Percentiles rank a stretch among this genome's conserved stretches.
These are phyloP conservation scores for Leptosphaerulina australis DNA, from an alignment of 2,329 filamentous ascomycete species.

Conservation along the genomic window DNA sequence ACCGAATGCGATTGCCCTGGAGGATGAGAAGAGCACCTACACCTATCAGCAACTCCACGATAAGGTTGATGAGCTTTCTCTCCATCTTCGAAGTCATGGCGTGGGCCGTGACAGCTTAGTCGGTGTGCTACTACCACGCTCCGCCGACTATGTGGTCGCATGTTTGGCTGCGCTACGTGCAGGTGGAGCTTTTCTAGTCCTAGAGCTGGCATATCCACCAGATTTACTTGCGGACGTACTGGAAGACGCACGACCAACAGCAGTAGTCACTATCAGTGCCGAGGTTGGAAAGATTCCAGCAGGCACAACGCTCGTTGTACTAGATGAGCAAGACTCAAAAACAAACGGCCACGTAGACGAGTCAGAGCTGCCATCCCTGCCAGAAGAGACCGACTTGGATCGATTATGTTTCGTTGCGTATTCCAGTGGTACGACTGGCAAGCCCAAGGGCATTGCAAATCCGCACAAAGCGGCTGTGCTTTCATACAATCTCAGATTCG, in stretches of 20 bases:
- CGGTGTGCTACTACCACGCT: conserved; percentile 75
- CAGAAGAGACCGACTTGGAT: conserved; percentile 71
- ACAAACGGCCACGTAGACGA: conserved; percentile 46
- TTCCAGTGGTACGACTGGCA: conserved; percentile 77
- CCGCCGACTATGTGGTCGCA: conserved; percentile 78
- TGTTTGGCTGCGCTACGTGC: conserved; percentile 78
- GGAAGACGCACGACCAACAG: conserved; percentile 73
- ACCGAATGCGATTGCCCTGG: conserved; percentile 72
- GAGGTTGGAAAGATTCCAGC: conserved; percentile 70
- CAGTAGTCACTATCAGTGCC: conserved; percentile 70
- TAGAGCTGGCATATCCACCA: conserved; percentile 79
- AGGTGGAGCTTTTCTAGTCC: conserved; percentile 78
- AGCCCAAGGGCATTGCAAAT: conserved; percentile 83
- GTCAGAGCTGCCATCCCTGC: conserved; percentile 58
- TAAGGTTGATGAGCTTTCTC: conserved; percentile 68
- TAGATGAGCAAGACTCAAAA: conserved; percentile 58
- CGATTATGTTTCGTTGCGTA: conserved; percentile 81
- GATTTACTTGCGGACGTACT: conserved; percentile 76
- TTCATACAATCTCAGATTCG: conserved; percentile 76
- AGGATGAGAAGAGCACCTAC: conserved; percentile 70
- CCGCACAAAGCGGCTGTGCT: conserved; percentile 74
- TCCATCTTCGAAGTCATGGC: conserved; percentile 68
- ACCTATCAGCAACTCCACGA: conserved; percentile 76
- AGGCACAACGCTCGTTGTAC: conserved; percentile 66
- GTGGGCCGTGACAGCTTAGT: conserved; percentile 76